A percentile compares a stretch with the other conserved stretches of the same genome.
Conservation (phyloP, 2,329 filamentous ascomycete genomes). For the Aspergillus persii region DNA sequence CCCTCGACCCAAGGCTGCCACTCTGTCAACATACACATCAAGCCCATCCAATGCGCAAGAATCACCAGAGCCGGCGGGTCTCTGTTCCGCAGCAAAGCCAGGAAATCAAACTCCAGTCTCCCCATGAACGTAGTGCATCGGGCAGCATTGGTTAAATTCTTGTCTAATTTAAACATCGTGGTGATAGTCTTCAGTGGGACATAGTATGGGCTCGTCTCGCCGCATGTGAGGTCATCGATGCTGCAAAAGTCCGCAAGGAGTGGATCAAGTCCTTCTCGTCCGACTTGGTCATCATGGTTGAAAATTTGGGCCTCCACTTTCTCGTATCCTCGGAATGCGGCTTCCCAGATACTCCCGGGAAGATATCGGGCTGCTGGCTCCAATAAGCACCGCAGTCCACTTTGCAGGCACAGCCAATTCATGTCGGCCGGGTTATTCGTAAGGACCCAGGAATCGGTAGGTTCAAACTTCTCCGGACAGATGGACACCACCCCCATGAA, state of each 20-base stretch:
- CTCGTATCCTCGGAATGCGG: constrained; percentile 17
- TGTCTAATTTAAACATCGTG: constrained; percentile 19
- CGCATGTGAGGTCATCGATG: constrained; percentile 23
- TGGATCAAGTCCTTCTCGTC: constrained; percentile 24
- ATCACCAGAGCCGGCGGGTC: constrained; percentile 29
- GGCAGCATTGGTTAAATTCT: constrained; percentile 17
- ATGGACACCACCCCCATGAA: constrained; percentile 28
- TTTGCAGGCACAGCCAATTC: constrained; percentile 34
- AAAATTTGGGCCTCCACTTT: constrained; percentile 18
- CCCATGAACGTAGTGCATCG: constrained; percentile 28
- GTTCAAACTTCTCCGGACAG: constrained; percentile 21
- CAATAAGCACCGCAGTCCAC: constrained; percentile 26
- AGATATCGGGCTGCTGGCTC: constrained; percentile 13
- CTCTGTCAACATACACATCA: constrained; percentile 28
- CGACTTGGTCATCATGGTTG: constrained; percentile 11
- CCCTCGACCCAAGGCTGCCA: constrained; percentile 32
- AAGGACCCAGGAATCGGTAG: constrained; percentile 31
- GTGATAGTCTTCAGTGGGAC: constrained; percentile 20
- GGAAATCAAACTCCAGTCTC: constrained; percentile 23
- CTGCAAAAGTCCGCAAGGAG: constrained; percentile 29
- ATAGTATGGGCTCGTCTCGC: constrained; percentile 25
- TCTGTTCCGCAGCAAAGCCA: constrained; percentile 22
- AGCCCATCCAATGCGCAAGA: constrained; percentile 31
- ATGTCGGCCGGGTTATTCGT: constrained; percentile 19
- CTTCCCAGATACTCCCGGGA: constrained; percentile 25